These are phyloP conservation scores for Arachis stenosperma DNA, from an alignment of 306 rosid species.

Conservation along the genomic window DNA sequence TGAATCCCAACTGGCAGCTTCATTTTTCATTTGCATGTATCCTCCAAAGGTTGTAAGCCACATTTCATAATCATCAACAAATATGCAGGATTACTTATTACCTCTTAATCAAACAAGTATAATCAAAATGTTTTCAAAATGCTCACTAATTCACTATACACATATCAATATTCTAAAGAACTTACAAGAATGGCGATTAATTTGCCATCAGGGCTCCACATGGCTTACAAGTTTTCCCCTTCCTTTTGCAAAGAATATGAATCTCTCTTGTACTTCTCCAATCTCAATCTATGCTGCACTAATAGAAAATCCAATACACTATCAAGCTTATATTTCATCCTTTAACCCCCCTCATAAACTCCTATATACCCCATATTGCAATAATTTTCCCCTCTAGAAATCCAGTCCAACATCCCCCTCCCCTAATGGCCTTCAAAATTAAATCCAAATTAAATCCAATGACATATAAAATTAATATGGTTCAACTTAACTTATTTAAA, in stretches of 20 bases:
- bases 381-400: slow-evolving; percentile 27
- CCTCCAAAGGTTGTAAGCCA: no score
- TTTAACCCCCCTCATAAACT: slow-evolving; percentile 9
- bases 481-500: no score
- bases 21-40: no score
- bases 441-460: slow-evolving; percentile 9
- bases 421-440: not conserved
- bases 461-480: no score
- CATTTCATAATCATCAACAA: no score
- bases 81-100: not conserved
- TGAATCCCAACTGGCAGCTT: not conserved
- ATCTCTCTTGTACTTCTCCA: slow-evolving; percentile 92
- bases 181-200: slow-evolving; percentile 85
- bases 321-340: slow-evolving; percentile 36
- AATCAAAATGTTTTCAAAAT: not conserved
- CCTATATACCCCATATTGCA: slow-evolving; percentile 38
- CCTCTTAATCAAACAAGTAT: not conserved
- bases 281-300: slow-evolving; percentile 83
- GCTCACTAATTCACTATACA: not conserved
- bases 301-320: slow-evolving; percentile 38
- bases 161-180: slow-evolving; percentile 12
- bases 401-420: slow-evolving; percentile 28
- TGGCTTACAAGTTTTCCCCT: slow-evolving; percentile 94
- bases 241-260: slow-evolving; percentile 73
- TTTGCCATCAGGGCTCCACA: slow-evolving; percentile 94